phyloP scores from a whole-genome alignment of 2,329 filamentous ascomycete species.

The Phialophora tarda region DNA sequence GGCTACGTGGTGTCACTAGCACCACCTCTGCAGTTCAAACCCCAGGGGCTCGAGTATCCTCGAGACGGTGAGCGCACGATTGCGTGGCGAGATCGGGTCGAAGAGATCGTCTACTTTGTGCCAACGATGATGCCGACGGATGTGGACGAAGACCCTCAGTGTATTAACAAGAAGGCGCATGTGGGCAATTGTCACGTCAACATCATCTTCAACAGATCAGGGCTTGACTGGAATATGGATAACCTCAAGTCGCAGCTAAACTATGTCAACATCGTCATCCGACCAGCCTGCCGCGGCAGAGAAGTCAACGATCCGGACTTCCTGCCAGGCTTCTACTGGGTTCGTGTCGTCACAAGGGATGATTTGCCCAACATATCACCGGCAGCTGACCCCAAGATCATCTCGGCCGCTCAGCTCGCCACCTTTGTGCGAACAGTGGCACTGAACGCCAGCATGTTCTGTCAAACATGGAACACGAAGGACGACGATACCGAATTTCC shows the following conservation, averaged over 20 bases:
- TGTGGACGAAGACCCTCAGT: constrained; percentile 73
- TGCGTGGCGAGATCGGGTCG: constrained; percentile 92
- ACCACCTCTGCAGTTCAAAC: constrained; percentile 80
- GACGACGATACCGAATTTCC: constrained; percentile 76
- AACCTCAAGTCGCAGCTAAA: constrained; percentile 96
- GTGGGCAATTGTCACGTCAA: constrained; percentile 98
- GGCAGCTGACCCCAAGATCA: constrained; percentile 84
- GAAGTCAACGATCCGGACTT: constrained; percentile 44
- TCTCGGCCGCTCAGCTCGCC: constrained; percentile 80
- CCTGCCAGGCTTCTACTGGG: constrained; percentile 72
- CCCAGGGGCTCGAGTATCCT: constrained; percentile 85
- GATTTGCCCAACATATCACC: constrained; percentile 92
- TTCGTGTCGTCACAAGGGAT: constrained; percentile 84
- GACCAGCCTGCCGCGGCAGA: constrained; percentile 66
- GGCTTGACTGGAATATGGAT: constrained; percentile 84
- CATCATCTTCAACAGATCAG: constrained; percentile 96
- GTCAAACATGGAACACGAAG: constrained; percentile 74
- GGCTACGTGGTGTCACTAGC: constrained; percentile 82
- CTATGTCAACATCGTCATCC: constrained; percentile 95
- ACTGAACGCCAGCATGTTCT: constrained; percentile 92
- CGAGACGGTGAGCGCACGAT: constrained; percentile 86
- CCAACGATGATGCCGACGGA: constrained; percentile 97
- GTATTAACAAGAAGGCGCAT: constrained; percentile 86
- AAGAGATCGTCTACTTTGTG: constrained; percentile 94
- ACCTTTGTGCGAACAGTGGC: constrained; percentile 86